Evolutionary conservation across 2,329 filamentous ascomycete species (phyloP), one percentile per base, ranked within the genome.

Genomic region (Neurospora sp.): DNA sequence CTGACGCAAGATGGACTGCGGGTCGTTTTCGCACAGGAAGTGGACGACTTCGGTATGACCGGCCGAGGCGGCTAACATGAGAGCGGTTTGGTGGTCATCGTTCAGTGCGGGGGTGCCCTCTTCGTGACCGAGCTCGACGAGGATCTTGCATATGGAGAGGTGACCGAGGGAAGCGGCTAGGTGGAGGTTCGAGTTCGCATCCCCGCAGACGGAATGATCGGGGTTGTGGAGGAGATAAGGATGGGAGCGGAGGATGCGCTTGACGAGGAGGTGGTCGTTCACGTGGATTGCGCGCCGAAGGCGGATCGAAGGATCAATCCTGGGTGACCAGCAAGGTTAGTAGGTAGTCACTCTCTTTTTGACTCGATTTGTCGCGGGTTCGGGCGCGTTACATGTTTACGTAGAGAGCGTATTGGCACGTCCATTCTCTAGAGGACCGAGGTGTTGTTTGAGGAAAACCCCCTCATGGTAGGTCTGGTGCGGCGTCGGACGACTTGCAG

Each of bases 171-270:
- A 87, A 11, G 91, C 91, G 62, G 93, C 92, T 2, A 97, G 85
- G 79, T 97, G 93, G 46, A 97, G 85, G 73, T 89, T 93, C 2
- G 93, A 95, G 81, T 96, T 96, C 78, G 91, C 91, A 74, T 92
- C 89, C 67, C 86, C 87, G 9, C 80, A 76, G 72, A 89, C 85
- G 4, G 88, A 87, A 75, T 87, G 86, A 79, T 97, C 92, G 2
- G 93, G 92, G 77, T 97, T 97, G 76, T 90, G 90, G 38, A 97
- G 84, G 73, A 91, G 87, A 19, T 82, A 78, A 0, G 91, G 91
- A 77, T 95, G 89, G 71, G 89, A 89, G 73, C 85, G 87, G 74
- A 96, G 84, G 78, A 97, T 93, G 78, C 93, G 91, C 74, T 86
- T 82, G 75, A 93, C 90, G 73, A 97, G 90, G 70, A 88, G 82